Percentiles rank a stretch among this genome's conserved stretches.
phyloP scores from a whole-genome alignment of 1,139 yeast genomes.

The Yamadazyma epiphylla region DNA sequence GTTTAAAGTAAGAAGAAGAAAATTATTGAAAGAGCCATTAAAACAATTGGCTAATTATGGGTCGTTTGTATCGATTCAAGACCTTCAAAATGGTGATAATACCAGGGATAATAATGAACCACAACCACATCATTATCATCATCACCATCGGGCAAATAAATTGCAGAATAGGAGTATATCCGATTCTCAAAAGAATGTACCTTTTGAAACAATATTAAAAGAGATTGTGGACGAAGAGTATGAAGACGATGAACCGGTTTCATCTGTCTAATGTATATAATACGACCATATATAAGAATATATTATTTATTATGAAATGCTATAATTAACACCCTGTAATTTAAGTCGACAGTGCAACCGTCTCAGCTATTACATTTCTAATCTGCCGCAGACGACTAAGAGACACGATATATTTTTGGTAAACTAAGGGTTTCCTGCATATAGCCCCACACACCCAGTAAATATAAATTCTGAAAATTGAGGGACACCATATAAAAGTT shows the following conservation, averaged over 20 bases:
- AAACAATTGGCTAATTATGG: slow-evolving; percentile 43
- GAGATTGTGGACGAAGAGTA: slow-evolving; percentile 17
- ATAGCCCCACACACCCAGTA: slow-evolving; percentile 1
- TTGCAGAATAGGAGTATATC: too few species aligned
- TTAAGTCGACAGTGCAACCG: too few species aligned
- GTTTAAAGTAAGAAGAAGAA: slow-evolving; percentile 42
- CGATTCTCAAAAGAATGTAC: slow-evolving; percentile 1
- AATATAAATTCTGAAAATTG: too few species aligned
- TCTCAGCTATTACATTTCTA: too few species aligned
- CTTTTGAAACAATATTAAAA: slow-evolving; percentile 13
- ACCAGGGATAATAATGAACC: slow-evolving; percentile 13
- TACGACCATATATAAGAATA: too few species aligned
- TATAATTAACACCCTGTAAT: too few species aligned
- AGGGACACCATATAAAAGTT: too few species aligned
- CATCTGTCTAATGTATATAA: too few species aligned
- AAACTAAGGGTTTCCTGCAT: too few species aligned
- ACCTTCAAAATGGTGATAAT: slow-evolving; percentile 25
- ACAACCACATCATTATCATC: slow-evolving; percentile 6
- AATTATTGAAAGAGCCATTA: slow-evolving; percentile 31
- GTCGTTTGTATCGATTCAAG: slow-evolving; percentile 35
- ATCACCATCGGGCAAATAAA: slow-evolving; percentile 3
- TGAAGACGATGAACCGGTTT: slow-evolving; percentile 4
- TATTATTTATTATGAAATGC: too few species aligned
- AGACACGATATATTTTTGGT: too few species aligned
- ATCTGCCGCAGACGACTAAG: too few species aligned